Evolutionary conservation across 2,329 filamentous ascomycete genomes (phyloP).

Genomic region (Fusarium sp.): DNA sequence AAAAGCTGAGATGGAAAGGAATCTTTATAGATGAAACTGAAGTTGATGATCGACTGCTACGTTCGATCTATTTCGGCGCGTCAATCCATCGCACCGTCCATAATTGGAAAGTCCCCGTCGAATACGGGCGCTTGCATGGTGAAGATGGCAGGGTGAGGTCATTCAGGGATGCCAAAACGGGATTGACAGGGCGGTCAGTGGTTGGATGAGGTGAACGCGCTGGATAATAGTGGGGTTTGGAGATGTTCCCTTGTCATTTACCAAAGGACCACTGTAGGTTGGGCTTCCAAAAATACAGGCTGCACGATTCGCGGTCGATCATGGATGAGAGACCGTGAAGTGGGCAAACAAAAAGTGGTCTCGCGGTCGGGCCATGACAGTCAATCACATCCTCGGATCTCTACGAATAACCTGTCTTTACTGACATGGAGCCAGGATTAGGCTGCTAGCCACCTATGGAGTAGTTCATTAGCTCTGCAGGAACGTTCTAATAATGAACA

Average conservation of each 20-base stretch:
- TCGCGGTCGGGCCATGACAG: background rate
- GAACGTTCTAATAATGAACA: conserved; percentile 26
- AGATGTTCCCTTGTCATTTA: background rate
- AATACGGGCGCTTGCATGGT: conserved; percentile 35
- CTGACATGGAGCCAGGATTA: conserved; percentile 7
- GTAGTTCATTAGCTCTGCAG: background rate
- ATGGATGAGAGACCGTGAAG: conserved; percentile 4
- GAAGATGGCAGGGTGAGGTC: conserved; percentile 30
- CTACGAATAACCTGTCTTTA: background rate
- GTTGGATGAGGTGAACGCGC: conserved; percentile 29
- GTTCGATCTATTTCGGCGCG: conserved; percentile 1
- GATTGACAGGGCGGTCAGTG: conserved; percentile 30
- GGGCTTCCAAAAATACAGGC: conserved; percentile 23
- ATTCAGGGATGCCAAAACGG: conserved; percentile 9
- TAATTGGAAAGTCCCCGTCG: conserved; percentile 12
- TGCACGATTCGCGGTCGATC: conserved; percentile 19
- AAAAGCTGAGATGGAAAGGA: conserved; percentile 5
- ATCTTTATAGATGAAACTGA: conserved; percentile 23
- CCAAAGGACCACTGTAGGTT: background rate
- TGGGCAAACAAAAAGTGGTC: conserved; percentile 7
- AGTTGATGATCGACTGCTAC: background rate
- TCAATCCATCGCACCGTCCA: conserved; percentile 10
- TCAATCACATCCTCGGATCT: background rate
- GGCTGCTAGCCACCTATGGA: conserved; percentile 1
- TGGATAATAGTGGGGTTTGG: conserved; percentile 1